A percentile compares a stretch with the other conserved stretches of the same genome.
Evolutionary conservation across 805 yeast species (phyloP).

Genomic region (Priceomyces haplophilus): DNA sequence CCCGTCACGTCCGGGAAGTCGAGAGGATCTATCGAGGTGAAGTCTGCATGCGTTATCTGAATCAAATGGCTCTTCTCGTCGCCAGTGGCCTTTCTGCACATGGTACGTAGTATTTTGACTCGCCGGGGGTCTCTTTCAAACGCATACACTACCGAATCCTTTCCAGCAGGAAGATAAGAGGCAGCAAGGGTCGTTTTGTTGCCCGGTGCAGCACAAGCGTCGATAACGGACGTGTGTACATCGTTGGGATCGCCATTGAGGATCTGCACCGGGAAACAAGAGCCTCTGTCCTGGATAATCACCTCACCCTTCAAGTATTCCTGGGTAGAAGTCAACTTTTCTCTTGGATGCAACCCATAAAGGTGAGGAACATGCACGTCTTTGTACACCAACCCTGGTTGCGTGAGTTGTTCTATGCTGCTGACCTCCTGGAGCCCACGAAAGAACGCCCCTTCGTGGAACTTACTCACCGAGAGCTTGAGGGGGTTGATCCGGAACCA

Average conservation of each 20-base stretch:
- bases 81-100: constrained; percentile 70
- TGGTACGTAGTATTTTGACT: constrained; percentile 63
- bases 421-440: constrained; percentile 45
- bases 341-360: constrained; percentile 79
- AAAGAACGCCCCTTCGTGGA: constrained; percentile 38
- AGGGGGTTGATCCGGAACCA: constrained; percentile 78
- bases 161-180: constrained; percentile 45
- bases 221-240: constrained; percentile 63
- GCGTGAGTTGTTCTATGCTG: constrained; percentile 31
- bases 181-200: constrained; percentile 95
- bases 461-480: constrained; percentile 39
- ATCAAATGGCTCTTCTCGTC: constrained; percentile 28
- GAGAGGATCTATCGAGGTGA: constrained; percentile 55
- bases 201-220: constrained; percentile 98
- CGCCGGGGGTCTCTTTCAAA: constrained; percentile 83
- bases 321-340: constrained; percentile 61
- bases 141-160: constrained; percentile 57
- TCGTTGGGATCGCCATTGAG: constrained; percentile 51
- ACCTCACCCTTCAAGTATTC: constrained; percentile 73
- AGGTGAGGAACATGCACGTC: constrained; percentile 75
- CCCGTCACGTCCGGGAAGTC: constrained; percentile 71
- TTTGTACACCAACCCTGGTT: constrained; percentile 59
- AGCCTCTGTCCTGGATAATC: constrained; percentile 93
- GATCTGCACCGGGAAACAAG: constrained; percentile 92
- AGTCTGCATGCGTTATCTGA: constrained; percentile 60